Base-by-base conservation (phyloP, 768 basidiomycete genomes). In the Thelephora ganbajun region DNA sequence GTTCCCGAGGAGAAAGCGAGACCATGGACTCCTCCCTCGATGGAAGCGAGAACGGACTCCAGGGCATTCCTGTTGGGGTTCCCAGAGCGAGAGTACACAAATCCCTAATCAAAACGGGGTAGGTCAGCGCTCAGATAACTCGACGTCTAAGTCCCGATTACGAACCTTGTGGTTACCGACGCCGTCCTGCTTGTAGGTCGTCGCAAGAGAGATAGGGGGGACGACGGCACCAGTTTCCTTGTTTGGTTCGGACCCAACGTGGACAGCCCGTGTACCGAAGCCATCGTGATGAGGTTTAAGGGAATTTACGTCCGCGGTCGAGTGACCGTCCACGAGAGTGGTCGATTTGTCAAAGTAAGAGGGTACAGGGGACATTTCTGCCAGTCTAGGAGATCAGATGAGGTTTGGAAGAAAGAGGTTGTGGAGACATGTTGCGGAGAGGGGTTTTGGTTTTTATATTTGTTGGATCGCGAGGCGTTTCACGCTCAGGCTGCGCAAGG, bases 31-130 rank as follows among this genome's bases (percentile, higher is more conserved):
- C 86, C 87, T 0, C 83, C 83, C 59, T 98, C 94, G 13, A 97
- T 63, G 0, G 84, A 71, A 0, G 91, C 85, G 2, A 98, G 72
- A 3, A 79, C 76, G 0, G 64, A 54, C 61, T 99, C 94, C 0
- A 98, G 67, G 0, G 80, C 83, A 39, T 79, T 67, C 0, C 94
- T 73, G 53, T 92, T 94, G 0, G 94, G 93, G 63, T 97, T 97
- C 12, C 75, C 77, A 0, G 86, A 84, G 16, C 94, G 79, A 6
- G 88, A 82, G 63, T 99, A 99, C 59, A 97, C 92, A 56, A 73
- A 94, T 2, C 90, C 91, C 81, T 83, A 26, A 23, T 34, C 18
- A 34, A 14, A 47, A 37, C 36, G 22, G 26, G 5, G 36, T 46
- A 30, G 14, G 33, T 33, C 30, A 35, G 18, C 19, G 11, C 34